A percentile compares a stretch with the other conserved stretches of the same genome.
Evolutionary conservation across 2,329 filamentous ascomycete species (phyloP).

Genomic region (Exophiala oligosperma): DNA sequence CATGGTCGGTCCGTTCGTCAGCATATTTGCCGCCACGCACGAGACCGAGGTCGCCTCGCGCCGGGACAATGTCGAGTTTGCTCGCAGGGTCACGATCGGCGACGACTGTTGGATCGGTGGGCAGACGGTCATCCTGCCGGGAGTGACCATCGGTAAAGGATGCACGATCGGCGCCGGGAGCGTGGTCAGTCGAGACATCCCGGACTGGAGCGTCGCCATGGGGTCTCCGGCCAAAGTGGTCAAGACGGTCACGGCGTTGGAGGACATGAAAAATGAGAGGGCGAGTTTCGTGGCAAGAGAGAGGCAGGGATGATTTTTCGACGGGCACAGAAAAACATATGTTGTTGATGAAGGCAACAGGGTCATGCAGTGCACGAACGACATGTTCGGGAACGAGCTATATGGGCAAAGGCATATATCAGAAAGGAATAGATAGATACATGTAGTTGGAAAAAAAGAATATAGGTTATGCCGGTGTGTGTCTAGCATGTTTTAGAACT

Average conservation of each 20-base stretch:
- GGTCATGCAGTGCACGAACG: too few relatives aligned
- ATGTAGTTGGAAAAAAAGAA: too few relatives aligned
- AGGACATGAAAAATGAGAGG: background rate
- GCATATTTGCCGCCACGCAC: constrained; percentile 56
- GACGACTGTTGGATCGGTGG: constrained; percentile 52
- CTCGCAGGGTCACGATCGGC: constrained; percentile 50
- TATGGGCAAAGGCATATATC: too few relatives aligned
- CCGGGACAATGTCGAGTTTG: constrained; percentile 51
- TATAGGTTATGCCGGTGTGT: too few relatives aligned
- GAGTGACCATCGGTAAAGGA: constrained; percentile 43
- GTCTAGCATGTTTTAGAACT: too few relatives aligned
- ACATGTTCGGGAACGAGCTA: too few relatives aligned
- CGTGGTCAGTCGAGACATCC: constrained; percentile 42
- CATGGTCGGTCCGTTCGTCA: constrained; percentile 55
- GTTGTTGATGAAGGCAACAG: too few relatives aligned
- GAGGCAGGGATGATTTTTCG: background rate
- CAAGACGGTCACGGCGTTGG: constrained; percentile 22
- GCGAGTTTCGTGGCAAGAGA: background rate
- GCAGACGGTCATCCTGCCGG: constrained; percentile 43
- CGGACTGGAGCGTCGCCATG: constrained; percentile 38
- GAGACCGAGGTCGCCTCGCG: constrained; percentile 51
- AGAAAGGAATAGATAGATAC: too few relatives aligned
- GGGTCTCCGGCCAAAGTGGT: constrained; percentile 40
- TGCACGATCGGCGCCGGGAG: constrained; percentile 42
- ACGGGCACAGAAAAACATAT: too few relatives aligned